Conservation (phyloP, 2,329 filamentous ascomycete species). For the Proliferodiscus dingleyae region DNA sequence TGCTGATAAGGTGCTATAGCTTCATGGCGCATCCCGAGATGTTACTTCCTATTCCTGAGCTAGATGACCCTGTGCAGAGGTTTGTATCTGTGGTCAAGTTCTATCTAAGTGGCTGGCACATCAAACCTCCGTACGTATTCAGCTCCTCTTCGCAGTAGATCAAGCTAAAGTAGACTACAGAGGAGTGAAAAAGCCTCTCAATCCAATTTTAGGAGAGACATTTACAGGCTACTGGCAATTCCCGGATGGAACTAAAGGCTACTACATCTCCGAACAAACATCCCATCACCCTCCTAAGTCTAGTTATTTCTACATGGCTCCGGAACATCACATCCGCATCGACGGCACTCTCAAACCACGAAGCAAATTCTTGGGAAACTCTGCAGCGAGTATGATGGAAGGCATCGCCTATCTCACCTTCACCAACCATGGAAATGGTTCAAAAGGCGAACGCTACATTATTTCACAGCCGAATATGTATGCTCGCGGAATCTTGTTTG, state of each 20-base stretch:
- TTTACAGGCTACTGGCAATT: slow-evolving; percentile 97
- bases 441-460: slow-evolving; percentile 79
- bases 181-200: slow-evolving; percentile 96
- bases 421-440: slow-evolving; percentile 66
- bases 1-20: slow-evolving; percentile 43
- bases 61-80: slow-evolving; percentile 83
- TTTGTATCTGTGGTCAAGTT: slow-evolving; percentile 97
- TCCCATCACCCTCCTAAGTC: slow-evolving; percentile 98
- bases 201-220: slow-evolving; percentile 91
- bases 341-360: slow-evolving; percentile 93
- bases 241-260: slow-evolving; percentile 75
- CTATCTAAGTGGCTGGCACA: slow-evolving; percentile 98
- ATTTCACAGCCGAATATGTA: slow-evolving; percentile 99
- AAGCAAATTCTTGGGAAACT: slow-evolving; percentile 94
- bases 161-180: slow-evolving; percentile 39
- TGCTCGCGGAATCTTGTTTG: slow-evolving; percentile 90
- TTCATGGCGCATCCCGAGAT: slow-evolving; percentile 99
- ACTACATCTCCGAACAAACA: slow-evolving; percentile 96
- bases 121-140: slow-evolving; percentile 77
- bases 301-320: slow-evolving; percentile 98
- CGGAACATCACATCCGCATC: slow-evolving; percentile 88
- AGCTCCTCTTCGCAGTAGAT: background rate
- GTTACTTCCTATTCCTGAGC: slow-evolving; percentile 77
- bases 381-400: slow-evolving; percentile 97
- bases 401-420: slow-evolving; percentile 84